A percentile compares a stretch with the other conserved stretches of the same genome.
phyloP scores from a whole-genome alignment of 371 early-diverging fungal species.

The Mortierella sp. region DNA sequence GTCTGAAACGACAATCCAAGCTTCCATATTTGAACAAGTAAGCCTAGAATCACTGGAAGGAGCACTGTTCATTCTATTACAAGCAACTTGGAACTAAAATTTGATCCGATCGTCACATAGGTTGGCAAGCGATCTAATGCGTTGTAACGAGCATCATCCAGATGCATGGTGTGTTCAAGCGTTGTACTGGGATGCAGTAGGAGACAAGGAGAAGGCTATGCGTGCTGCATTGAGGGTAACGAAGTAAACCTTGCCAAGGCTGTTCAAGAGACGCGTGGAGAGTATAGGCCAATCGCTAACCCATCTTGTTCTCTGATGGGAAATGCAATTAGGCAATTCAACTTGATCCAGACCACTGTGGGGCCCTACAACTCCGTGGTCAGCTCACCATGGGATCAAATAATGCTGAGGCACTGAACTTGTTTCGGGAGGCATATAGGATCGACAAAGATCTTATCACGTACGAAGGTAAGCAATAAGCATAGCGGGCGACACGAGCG shows the following conservation, averaged over 20 bases:
- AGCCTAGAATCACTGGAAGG: not conserved
- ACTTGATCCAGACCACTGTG: constrained; percentile 27
- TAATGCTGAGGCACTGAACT: constrained; percentile 18
- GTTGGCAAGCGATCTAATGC: constrained; percentile 26
- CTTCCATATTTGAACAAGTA: constrained; percentile 21
- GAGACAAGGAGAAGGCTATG: constrained; percentile 22
- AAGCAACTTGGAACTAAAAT: not conserved
- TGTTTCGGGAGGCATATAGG: constrained; percentile 19
- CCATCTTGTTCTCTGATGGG: not conserved
- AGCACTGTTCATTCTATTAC: not conserved
- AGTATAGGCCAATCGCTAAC: no score
- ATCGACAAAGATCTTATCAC: constrained; percentile 27
- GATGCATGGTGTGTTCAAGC: constrained; percentile 47
- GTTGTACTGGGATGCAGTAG: constrained; percentile 21
- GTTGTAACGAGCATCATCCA: constrained; percentile 24
- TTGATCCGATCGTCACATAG: not conserved
- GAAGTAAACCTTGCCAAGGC: no score
- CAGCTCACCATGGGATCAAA: constrained; percentile 11
- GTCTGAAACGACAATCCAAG: constrained; percentile 19
- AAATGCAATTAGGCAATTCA: constrained; percentile 16
- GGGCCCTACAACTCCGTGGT: constrained; percentile 32
- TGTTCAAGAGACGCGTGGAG: no score
- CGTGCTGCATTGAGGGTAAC: constrained; percentile 25
- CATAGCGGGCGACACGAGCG: no score
- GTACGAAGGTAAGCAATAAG: constrained; percentile 25